Evolutionary conservation across 805 yeast species (phyloP), one percentile per base, ranked within the genome.

Genomic region (Yarrowia sp.): DNA sequence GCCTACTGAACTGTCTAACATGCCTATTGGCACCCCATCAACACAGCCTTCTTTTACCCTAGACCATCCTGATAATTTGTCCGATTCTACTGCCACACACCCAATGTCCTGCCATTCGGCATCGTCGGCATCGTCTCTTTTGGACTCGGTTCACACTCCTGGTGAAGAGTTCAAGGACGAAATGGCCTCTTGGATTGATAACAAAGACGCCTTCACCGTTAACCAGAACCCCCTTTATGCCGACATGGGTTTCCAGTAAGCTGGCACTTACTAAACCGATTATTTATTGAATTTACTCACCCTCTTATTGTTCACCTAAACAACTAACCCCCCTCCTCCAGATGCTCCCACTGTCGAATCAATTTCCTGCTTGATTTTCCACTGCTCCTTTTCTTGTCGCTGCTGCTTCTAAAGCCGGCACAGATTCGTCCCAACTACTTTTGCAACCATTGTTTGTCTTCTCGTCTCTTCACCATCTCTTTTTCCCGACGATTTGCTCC

Each of bases 221-320:
- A 46, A 54, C 33, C 61, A 36, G 21, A 54, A 26, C 61, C 46
- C 61, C 14, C n/a, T 46, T 8, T 54, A 32, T n/a, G 61, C 38
- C 9, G 61, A 38, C 35, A 24, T 54, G 44, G 24, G 26, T 6
- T 54, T 36, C 61, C 61, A 54, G 61, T 54, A 54, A 54, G 61
- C 61, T 54, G 61, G 46, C 44, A 22, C 43, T 33, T 36, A 36
- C 59, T 51, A 16, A 3, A 17, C 14, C 14, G 6, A 17, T 54
- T 54, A 54, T 54, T 54, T 54, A 54, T 54, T 54, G 61, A 54
- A 54, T 54, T 17, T 54, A 54, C 61, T 54, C 61, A 54, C 61
- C 61, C 58, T 49, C 56, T 19, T 12, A 12, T 46, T 48, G 54
- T 48, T 38, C 7, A 30, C 26, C 17, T 14, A 19, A 48, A 30